Evolutionary conservation across 306 rosid genomes (phyloP), one percentile per base, ranked within the genome.

Genomic region (Begonia masoniana): DNA sequence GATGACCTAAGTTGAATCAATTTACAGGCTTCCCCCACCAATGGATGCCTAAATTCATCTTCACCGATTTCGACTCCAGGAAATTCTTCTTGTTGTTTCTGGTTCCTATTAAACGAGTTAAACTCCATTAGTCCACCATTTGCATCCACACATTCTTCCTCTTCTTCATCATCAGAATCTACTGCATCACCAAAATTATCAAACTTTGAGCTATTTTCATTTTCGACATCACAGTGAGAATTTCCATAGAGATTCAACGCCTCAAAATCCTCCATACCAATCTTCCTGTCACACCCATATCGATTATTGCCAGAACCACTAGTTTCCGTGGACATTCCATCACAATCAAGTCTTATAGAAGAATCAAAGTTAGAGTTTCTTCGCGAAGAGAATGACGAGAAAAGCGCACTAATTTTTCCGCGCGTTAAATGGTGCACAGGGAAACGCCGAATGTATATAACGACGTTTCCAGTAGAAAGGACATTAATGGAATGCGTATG

Each of bases 11-110:
- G 82, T 31, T 78, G 52, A 52, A 85, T 64, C 43, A 89, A 67
- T 77, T 84, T 71, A 61, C 85, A 74, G 59, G 71, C 67, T 50
- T 85, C 87, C 63, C 71, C 76, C 43, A 78, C 95, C 71, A 78
- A 69, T 58, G 95, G 94, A 66, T 82, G 82, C 62, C 87, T 74
- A 36, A 72, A 65, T 47, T 80, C 85, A 61, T 52, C 68, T 56
- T 76, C 95, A 67, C 50, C 72, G 43, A 69, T 61, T 23, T 80
- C 94, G 71, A 74, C 57, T 73, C 72, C 73, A 14, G 64, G 61
- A 54, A 70, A 55, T 43, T 56, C 71, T 49, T 61, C 70, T 15
- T 46, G 61, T 10, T 35, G 46, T 41, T 45, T 55, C 13, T 24
- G 15, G 70, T 42, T 67, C 10, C 65, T 66, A 65, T 56, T 43